These are phyloP conservation scores for Agrocybe praecox DNA, from an alignment of 768 basidiomycete genomes.

Conservation along the genomic window DNA sequence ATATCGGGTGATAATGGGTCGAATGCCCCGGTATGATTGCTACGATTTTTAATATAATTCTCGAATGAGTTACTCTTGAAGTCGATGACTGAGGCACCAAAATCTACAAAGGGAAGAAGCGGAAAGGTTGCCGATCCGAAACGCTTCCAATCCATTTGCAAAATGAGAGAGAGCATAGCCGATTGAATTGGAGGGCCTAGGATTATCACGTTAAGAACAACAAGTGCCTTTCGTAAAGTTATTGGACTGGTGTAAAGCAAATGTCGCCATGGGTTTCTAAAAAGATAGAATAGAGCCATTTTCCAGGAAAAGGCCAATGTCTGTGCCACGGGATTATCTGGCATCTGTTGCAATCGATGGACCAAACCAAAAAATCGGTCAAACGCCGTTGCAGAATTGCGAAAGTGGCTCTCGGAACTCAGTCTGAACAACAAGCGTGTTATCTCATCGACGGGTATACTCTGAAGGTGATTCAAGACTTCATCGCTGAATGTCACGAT, in stretches of 20 bases:
- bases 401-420: no score
- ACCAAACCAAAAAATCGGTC: no score
- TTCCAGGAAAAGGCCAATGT: no score
- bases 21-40: neutral
- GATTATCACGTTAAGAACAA: neutral
- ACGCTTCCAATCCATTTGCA: neutral
- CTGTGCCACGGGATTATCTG: no score
- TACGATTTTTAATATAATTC: neutral
- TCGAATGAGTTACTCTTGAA: neutral
- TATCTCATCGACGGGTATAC: no score
- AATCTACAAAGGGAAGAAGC: neutral
- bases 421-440: no score
- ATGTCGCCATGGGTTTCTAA: no score
- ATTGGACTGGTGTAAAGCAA: neutral
- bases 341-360: no score
- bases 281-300: no score
- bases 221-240: neutral
- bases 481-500: no score
- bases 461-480: no score
- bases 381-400: no score
- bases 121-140: neutral
- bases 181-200: neutral
- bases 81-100: neutral
- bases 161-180: neutral
- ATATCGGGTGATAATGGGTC: neutral